Evolutionary conservation across 306 rosid species (phyloP).

Genomic region (Sechiopsis laciniata): DNA sequence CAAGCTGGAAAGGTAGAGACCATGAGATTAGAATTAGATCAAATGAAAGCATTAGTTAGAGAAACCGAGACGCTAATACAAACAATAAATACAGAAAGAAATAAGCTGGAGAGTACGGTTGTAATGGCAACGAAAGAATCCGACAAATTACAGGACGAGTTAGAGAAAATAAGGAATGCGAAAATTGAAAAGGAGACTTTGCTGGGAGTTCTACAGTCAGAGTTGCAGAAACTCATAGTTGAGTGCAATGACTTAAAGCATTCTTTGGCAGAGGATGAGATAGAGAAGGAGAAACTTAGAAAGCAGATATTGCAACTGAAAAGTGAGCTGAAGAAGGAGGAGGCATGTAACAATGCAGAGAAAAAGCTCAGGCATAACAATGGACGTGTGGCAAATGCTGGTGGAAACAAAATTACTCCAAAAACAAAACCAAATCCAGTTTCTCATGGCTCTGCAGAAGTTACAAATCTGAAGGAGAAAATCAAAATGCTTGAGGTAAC

Average conservation of each 20-base stretch:
- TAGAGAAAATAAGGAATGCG: constrained; percentile 35
- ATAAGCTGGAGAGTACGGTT: constrained; percentile 42
- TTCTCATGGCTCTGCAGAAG: constrained; percentile 53
- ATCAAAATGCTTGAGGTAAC: constrained; percentile 79
- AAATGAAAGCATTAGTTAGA: constrained; percentile 41
- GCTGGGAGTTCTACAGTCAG: constrained; percentile 38
- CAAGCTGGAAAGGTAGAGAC: constrained; percentile 41
- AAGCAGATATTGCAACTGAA: constrained; percentile 57
- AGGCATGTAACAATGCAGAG: constrained; percentile 43
- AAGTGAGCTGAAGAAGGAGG: constrained; percentile 66
- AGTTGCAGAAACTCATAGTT: constrained; percentile 50
- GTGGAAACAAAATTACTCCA: constrained; percentile 38
- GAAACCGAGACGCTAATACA: constrained; percentile 45
- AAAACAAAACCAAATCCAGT: constrained; percentile 39
- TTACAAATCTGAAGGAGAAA: constrained; percentile 61
- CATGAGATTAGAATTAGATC: constrained; percentile 45
- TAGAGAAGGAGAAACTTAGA: constrained; percentile 63
- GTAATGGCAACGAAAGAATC: constrained; percentile 49
- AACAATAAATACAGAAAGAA: constrained; percentile 48
- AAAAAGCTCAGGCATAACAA: constrained; percentile 57
- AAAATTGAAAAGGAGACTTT: constrained; percentile 54
- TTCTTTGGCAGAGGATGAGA: constrained; percentile 52
- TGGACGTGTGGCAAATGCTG: constrained; percentile 37
- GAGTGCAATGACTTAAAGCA: constrained; percentile 48
- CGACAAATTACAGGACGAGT: constrained; percentile 40